These are phyloP conservation scores for Monosporascus sp. DNA, from an alignment of 2,329 filamentous ascomycete genomes.

Conservation along the genomic window DNA sequence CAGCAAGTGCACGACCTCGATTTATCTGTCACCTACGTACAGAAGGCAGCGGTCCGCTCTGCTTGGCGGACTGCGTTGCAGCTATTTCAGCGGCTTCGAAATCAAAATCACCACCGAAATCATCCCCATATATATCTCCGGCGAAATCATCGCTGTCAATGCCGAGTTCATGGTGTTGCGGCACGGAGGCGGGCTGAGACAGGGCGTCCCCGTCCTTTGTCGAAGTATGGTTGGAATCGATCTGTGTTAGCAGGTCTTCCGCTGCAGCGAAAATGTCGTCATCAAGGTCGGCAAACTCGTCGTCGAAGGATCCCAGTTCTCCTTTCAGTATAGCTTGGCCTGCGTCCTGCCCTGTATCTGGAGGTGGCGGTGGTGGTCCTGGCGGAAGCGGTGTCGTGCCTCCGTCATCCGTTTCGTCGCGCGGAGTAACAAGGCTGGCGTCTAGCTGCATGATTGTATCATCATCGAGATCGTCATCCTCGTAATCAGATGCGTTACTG, in stretches of 20 bases:
- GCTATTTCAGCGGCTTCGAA: constrained; percentile 71
- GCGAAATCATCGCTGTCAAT: constrained; percentile 29
- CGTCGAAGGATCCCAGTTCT: constrained; percentile 27
- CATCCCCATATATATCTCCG: constrained; percentile 58
- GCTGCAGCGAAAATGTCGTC: constrained; percentile 53
- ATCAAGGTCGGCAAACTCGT: constrained; percentile 64
- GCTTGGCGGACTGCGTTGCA: constrained; percentile 59
- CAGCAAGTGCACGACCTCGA: constrained; percentile 45
- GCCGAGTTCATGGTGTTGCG: constrained; percentile 1
- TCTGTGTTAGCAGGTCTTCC: constrained; percentile 34
- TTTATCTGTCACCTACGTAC: constrained; percentile 45
- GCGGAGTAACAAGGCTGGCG: constrained; percentile 26
- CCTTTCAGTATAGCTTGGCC: constrained; percentile 8
- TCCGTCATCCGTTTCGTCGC: constrained; percentile 16
- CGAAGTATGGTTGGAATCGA: constrained; percentile 24
- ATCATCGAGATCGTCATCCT: constrained; percentile 55
- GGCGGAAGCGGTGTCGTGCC: constrained; percentile 5
- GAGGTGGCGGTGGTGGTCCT: constrained; percentile 5
- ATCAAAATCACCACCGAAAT: constrained; percentile 69
- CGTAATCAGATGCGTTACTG: constrained; percentile 42
- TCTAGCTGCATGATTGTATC: constrained; percentile 53
- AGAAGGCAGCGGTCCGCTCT: constrained; percentile 32
- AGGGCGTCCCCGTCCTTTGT: constrained; percentile 12
- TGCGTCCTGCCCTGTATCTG: constrained; percentile 12
- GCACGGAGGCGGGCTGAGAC: constrained; percentile 6